Evolutionary conservation across 352 stramenopile species (phyloP).

Genomic region (Pythium dissotocum): DNA sequence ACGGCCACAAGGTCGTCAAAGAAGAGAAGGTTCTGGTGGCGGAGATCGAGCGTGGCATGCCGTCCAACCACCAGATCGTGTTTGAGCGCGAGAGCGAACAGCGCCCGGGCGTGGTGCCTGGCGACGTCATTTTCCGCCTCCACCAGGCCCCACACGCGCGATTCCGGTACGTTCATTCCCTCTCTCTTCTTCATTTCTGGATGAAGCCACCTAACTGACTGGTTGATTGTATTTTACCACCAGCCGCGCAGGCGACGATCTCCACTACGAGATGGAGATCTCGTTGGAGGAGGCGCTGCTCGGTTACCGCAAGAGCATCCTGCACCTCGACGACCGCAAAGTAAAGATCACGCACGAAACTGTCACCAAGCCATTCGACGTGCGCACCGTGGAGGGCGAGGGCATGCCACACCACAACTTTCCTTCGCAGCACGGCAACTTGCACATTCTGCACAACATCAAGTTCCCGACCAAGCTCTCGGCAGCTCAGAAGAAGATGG

Average conservation of each 20-base stretch:
- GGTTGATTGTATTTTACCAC: constrained; percentile 15
- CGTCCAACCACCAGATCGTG: constrained; percentile 81
- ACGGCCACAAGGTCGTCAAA: constrained; percentile 80
- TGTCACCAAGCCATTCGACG: constrained; percentile 93
- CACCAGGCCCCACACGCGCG: constrained; percentile 85
- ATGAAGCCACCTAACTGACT: no score
- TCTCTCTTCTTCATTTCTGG: neutral
- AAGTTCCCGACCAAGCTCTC: constrained; percentile 92
- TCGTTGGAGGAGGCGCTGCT: constrained; percentile 95
- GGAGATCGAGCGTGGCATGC: constrained; percentile 82
- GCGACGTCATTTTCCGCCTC: constrained; percentile 96
- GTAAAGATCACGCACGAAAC: constrained; percentile 84
- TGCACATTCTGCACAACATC: constrained; percentile 96
- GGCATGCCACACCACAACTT: constrained; percentile 95
- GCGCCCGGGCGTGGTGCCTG: constrained; percentile 82
- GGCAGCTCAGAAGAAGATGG: constrained; percentile 82
- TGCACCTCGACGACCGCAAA: constrained; percentile 93
- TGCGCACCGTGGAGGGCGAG: constrained; percentile 90
- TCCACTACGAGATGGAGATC: constrained; percentile 95
- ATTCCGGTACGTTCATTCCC: constrained; percentile 65
- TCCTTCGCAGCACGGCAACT: constrained; percentile 88
- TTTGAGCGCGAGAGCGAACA: constrained; percentile 88
- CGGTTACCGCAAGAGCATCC: constrained; percentile 92
- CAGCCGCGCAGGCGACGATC: constrained; percentile 91
- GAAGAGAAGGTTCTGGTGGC: constrained; percentile 82